Percentiles rank a stretch among this genome's conserved stretches.
Conservation (phyloP, 2,329 filamentous ascomycete genomes). For the Colletotrichum endophyticum region DNA sequence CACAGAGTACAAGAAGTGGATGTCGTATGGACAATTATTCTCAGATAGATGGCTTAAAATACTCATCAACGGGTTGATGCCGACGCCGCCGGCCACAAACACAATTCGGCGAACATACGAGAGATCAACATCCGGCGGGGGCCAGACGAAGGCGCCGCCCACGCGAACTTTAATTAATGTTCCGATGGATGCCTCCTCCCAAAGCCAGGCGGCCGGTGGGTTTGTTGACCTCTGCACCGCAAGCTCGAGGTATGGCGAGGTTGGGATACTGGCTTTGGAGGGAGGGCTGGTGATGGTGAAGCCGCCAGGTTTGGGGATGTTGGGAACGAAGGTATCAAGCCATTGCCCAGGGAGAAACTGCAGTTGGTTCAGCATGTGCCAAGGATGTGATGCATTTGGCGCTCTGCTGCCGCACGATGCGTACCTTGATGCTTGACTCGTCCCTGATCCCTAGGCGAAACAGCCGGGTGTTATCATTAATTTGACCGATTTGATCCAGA, state of each 20-base stretch:
- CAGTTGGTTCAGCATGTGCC: slow-evolving; percentile 21
- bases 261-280: slow-evolving; percentile 44
- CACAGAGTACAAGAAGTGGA: slow-evolving; percentile 69
- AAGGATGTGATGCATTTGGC: background rate
- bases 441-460: slow-evolving; percentile 66
- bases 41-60: slow-evolving; percentile 69
- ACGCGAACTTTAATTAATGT: slow-evolving; percentile 70
- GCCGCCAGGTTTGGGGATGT: slow-evolving; percentile 73
- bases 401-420: background rate
- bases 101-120: slow-evolving; percentile 63
- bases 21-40: slow-evolving; percentile 35
- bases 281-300: slow-evolving; percentile 88
- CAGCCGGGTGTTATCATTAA: slow-evolving; percentile 73
- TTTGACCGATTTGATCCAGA: slow-evolving; percentile 63
- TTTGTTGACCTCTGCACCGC: slow-evolving; percentile 78
- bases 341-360: slow-evolving; percentile 86
- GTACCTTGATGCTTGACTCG: slow-evolving; percentile 51
- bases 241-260: slow-evolving; percentile 69
- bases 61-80: slow-evolving; percentile 81
- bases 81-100: slow-evolving; percentile 81
- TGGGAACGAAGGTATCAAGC: slow-evolving; percentile 82
- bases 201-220: slow-evolving; percentile 78
- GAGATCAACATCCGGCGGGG: slow-evolving; percentile 49
- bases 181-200: slow-evolving; percentile 51
- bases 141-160: slow-evolving; percentile 83